Base-by-base conservation (phyloP, 257 asterid genomes). In the Cynanchum wilfordii region DNA sequence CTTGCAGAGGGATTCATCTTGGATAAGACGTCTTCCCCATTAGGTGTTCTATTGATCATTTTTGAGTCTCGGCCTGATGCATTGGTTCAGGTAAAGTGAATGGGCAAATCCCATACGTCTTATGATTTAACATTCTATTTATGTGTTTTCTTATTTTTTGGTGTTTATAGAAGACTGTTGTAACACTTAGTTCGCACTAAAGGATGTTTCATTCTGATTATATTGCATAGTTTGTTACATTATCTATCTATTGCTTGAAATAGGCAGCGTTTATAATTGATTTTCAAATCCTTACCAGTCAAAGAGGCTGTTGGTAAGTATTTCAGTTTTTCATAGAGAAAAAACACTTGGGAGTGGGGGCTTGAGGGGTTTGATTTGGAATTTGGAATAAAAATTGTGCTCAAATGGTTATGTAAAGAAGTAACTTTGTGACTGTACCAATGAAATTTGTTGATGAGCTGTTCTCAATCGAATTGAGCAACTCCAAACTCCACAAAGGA, bases 21-120 rank as follows among this genome's bases (percentile, higher is more conserved):
- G 73, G 97, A 90, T 69, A 90, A 90, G 82, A 84, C 83, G 33
- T 78, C 93, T 75, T 87, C 94, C 64, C 89, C 97, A 1, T 73
- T 90, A 68, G 96, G 97, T 8, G 96, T 90, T 77, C 88, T 89
- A 51, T 77, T 90, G 71, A 89, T 90, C 72, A 89, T 90, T 57
- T 90, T 90, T 68, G 97, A 90, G 85, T 89, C 97, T 16, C 93
- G 97, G 42, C 97, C 97, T 7, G 97, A 90, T 67, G 97, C 97
- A 7, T 80, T 90, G 72, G 94, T 90, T 76, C 97, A 90, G 91
- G 97, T 90, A 86, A 38, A 47, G 16, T 13, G 36, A 27, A 76
- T 22, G 33, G 36, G 1, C 22, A 73, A 1, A 58, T 22, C 17
- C 36, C 15, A 27, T 36, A 10, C n/a, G 24, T 1, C 27, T 36